Percentiles rank a stretch among this genome's conserved stretches.
Conservation (phyloP, 2,329 filamentous ascomycete genomes). For the Ascochyta clinopodiicola region DNA sequence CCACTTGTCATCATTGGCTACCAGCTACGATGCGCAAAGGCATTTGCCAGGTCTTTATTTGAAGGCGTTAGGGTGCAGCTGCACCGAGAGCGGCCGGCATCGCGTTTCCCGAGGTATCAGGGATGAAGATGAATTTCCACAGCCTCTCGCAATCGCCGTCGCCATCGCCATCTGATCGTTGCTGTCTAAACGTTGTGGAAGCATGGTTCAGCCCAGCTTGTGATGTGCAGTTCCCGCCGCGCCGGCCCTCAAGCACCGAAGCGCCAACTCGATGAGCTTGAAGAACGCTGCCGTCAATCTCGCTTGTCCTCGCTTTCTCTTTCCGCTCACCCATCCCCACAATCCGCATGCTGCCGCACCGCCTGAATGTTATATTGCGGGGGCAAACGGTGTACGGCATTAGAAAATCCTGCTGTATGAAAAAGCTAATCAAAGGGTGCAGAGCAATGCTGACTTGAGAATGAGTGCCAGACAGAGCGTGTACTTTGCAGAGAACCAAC, state of each 20-base stretch:
- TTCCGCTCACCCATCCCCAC: slow-evolving; percentile 18
- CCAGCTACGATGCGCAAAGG: background rate
- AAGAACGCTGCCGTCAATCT: slow-evolving; percentile 12
- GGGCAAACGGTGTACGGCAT: slow-evolving; percentile 4
- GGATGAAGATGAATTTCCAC: background rate
- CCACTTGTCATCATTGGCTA: slow-evolving; percentile 6
- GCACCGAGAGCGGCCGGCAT: slow-evolving; percentile 5
- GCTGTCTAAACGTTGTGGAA: background rate
- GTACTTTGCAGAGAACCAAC: slow-evolving; percentile 1
- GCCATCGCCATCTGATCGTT: slow-evolving; percentile 6
- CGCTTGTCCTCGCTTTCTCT: slow-evolving; percentile 11
- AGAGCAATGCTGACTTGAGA: background rate
- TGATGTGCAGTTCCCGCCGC: slow-evolving; percentile 8
- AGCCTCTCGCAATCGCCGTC: background rate
- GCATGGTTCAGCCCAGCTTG: slow-evolving; percentile 4
- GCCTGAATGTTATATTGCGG: slow-evolving; percentile 10
- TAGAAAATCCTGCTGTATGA: slow-evolving; percentile 3
- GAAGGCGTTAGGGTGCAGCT: slow-evolving; percentile 2
- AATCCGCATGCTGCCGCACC: slow-evolving; percentile 5
- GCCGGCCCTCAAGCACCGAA: slow-evolving; percentile 1
- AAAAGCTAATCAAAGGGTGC: slow-evolving; percentile 4
- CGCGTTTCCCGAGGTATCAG: slow-evolving; percentile 11
- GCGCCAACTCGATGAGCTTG: background rate
- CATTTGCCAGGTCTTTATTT: background rate
- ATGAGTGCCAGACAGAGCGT: slow-evolving; percentile 4